phyloP scores from a whole-genome alignment of 176 grass and related monocot species.

The Avena atlantica region DNA sequence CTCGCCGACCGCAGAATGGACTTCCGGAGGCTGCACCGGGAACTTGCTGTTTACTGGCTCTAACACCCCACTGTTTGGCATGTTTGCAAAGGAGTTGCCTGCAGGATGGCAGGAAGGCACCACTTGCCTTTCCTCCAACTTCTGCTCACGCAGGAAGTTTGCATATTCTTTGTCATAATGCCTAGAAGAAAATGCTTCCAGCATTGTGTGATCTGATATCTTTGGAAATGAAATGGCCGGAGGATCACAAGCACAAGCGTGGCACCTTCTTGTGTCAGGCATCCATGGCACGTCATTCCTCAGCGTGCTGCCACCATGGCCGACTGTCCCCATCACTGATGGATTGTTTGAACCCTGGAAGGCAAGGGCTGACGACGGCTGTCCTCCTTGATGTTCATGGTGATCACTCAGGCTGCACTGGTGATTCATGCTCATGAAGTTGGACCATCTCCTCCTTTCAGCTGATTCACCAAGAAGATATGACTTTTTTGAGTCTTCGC shows the following conservation, averaged over 20 bases:
- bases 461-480: conserved; percentile 1
- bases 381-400: neutral
- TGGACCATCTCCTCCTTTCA: too few species aligned
- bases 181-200: neutral
- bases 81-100: neutral
- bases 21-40: neutral
- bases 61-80: neutral
- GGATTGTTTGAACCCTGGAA: neutral
- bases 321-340: neutral
- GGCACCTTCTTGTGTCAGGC: neutral
- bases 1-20: neutral
- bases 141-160: neutral
- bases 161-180: neutral
- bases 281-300: neutral
- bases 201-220: neutral
- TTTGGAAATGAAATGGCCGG: conserved; percentile 17
- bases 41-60: neutral
- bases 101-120: neutral
- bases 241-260: neutral
- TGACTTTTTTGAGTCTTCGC: neutral
- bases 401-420: neutral
- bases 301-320: neutral
- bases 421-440: neutral
- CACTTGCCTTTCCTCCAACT: neutral
- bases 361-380: neutral